A percentile compares a stretch with the other conserved stretches of the same genome.
phyloP scores from a whole-genome alignment of 1,284 basidiomycete species.

The Sutorius eximius region DNA sequence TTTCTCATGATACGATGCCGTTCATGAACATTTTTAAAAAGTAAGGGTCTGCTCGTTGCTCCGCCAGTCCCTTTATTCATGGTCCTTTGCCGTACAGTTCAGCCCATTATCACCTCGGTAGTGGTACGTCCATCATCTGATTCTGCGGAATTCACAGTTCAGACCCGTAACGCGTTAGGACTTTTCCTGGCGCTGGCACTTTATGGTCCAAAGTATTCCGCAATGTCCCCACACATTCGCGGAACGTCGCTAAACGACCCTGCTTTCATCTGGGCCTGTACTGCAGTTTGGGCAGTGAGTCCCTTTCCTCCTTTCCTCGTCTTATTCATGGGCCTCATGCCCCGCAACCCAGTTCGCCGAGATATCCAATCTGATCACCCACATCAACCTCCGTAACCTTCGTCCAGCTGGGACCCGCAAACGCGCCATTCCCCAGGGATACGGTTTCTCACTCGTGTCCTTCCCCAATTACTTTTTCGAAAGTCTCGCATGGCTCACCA shows the following conservation, averaged over 20 bases:
- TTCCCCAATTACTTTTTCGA: constrained; percentile 98
- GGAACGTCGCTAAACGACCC: constrained; percentile 71
- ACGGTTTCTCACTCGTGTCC: constrained; percentile 83
- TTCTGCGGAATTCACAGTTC: neutral
- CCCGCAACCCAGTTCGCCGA: constrained; percentile 66
- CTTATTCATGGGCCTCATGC: neutral
- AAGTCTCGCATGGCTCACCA: constrained; percentile 71
- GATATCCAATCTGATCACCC: constrained; percentile 84
- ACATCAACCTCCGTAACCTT: constrained; percentile 80
- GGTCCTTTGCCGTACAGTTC: constrained; percentile 55
- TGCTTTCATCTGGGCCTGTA: constrained; percentile 66
- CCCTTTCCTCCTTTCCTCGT: neutral
- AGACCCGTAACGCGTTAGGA: constrained; percentile 36
- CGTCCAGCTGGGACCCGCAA: constrained; percentile 80
- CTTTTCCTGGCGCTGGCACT: constrained; percentile 76
- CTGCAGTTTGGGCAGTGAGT: constrained; percentile 76
- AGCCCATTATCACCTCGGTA: constrained; percentile 83
- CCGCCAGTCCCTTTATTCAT: neutral
- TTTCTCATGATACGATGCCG: constrained; percentile 96
- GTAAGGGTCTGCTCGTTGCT: constrained; percentile 41
- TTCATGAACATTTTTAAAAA: constrained; percentile 88
- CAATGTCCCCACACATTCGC: constrained; percentile 58
- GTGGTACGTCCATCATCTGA: constrained; percentile 46
- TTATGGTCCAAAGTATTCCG: constrained; percentile 73
- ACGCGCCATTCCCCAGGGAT: constrained; percentile 84